phyloP scores from a whole-genome alignment of 305 asterid genomes.

The Solanum hybrid region DNA sequence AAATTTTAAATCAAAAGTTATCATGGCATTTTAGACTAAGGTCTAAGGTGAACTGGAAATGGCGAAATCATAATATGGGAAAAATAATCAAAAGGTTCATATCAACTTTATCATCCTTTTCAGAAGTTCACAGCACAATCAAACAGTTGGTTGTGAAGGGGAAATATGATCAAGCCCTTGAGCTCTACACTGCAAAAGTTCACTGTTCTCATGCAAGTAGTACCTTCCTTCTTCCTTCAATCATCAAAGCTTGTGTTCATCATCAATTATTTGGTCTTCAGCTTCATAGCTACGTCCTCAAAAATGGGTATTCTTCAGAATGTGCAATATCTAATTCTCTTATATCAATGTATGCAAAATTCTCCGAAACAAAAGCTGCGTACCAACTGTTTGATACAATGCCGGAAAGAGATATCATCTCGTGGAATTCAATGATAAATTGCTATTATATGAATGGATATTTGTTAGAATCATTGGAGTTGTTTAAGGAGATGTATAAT shows the following conservation, averaged over 20 bases:
- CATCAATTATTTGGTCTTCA: slow-evolving; percentile 32
- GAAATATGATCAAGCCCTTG: slow-evolving; percentile 32
- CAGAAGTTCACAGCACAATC: slow-evolving; percentile 21
- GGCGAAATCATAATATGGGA: slow-evolving; percentile 8
- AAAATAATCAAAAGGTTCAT: slow-evolving; percentile 18
- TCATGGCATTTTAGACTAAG: background rate
- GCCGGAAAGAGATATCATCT: slow-evolving; percentile 44
- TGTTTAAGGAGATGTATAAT: slow-evolving; percentile 43
- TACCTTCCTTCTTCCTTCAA: slow-evolving; percentile 51
- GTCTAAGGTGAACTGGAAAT: background rate
- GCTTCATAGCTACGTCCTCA: slow-evolving; percentile 44
- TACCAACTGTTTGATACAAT: slow-evolving; percentile 48
- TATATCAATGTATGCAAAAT: slow-evolving; percentile 45
- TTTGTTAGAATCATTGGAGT: slow-evolving; percentile 27
- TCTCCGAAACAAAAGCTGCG: slow-evolving; percentile 23
- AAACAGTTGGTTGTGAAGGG: slow-evolving; percentile 28
- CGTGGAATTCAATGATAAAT: slow-evolving; percentile 63
- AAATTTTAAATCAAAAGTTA: background rate
- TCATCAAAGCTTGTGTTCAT: slow-evolving; percentile 55
- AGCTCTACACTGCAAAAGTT: slow-evolving; percentile 31
- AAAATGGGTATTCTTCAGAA: slow-evolving; percentile 49
- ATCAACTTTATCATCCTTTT: slow-evolving; percentile 18
- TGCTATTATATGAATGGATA: slow-evolving; percentile 50
- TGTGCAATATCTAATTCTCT: slow-evolving; percentile 49
- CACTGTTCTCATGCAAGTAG: slow-evolving; percentile 39